Evolutionary conservation across 2,329 filamentous ascomycete genomes (phyloP).

Genomic region (Fusarium sp.): DNA sequence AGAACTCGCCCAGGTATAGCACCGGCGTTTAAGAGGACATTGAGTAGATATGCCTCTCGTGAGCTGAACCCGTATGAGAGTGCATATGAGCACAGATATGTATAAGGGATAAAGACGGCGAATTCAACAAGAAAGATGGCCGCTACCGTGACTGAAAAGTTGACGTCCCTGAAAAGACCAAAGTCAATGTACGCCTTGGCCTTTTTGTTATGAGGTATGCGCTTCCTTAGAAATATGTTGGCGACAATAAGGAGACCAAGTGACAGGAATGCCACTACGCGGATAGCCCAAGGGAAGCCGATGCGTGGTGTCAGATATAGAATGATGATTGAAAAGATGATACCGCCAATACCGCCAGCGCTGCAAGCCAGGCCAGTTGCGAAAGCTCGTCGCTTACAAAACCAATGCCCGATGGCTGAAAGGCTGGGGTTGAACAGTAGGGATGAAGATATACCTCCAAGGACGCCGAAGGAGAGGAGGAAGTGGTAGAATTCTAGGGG

Average conservation of each 20-base stretch:
- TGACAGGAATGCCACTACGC: constrained; percentile 46
- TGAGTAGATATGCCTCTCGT: neutral
- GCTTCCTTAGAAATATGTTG: constrained; percentile 49
- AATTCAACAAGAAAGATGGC: constrained; percentile 60
- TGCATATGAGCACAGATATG: constrained; percentile 26
- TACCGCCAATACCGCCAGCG: constrained; percentile 70
- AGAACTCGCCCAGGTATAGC: constrained; percentile 22
- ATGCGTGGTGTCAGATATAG: constrained; percentile 40
- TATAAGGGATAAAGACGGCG: constrained; percentile 30
- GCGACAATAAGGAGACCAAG: constrained; percentile 44
- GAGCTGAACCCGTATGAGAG: constrained; percentile 49
- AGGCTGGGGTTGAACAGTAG: constrained; percentile 78
- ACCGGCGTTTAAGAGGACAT: constrained; percentile 10
- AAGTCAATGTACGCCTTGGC: constrained; percentile 60
- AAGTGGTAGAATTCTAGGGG: constrained; percentile 73
- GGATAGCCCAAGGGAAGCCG: constrained; percentile 49
- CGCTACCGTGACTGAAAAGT: constrained; percentile 63
- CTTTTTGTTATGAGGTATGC: constrained; percentile 61
- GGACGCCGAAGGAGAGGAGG: constrained; percentile 74
- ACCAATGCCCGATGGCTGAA: constrained; percentile 76
- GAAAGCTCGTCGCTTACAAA: constrained; percentile 65
- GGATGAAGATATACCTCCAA: constrained; percentile 74
- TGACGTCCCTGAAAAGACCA: constrained; percentile 60
- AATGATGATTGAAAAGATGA: constrained; percentile 58
- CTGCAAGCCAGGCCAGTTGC: constrained; percentile 77